Conservation (phyloP, 2,329 filamentous ascomycete genomes). For the Parafenestella ontariensis region DNA sequence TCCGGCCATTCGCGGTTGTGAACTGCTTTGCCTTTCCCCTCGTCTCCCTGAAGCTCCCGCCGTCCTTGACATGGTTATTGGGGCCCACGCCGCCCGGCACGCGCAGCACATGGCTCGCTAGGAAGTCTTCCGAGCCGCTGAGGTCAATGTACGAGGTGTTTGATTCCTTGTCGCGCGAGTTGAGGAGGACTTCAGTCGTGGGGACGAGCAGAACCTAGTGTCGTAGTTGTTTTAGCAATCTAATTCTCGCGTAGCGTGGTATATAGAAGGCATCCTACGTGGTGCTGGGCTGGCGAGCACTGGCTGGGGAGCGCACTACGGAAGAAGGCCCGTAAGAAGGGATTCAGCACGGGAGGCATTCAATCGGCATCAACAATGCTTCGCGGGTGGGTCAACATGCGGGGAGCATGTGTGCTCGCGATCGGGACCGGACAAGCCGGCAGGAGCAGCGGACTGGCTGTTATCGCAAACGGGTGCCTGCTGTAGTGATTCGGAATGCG, state of each 20-base stretch:
- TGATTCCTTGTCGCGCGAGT: constrained; percentile 85
- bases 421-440: constrained; percentile 28
- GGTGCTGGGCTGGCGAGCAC: constrained; percentile 89
- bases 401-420: constrained; percentile 39
- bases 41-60: constrained; percentile 73
- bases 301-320: constrained; percentile 90
- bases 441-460: constrained; percentile 9
- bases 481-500: constrained; percentile 21
- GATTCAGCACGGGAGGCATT: constrained; percentile 96
- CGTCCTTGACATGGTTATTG: constrained; percentile 58
- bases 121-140: constrained; percentile 88
- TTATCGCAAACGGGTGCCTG: constrained; percentile 34
- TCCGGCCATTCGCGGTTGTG: constrained; percentile 89
- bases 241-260: neutral
- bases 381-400: constrained; percentile 21
- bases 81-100: constrained; percentile 66
- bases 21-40: constrained; percentile 95
- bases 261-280: constrained; percentile 60
- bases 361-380: constrained; percentile 57
- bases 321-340: constrained; percentile 98
- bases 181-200: constrained; percentile 88
- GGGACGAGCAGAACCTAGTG: constrained; percentile 82
- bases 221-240: constrained; percentile 8
- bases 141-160: constrained; percentile 79
- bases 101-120: constrained; percentile 94